Evolutionary conservation across 768 basidiomycete species (phyloP).

Genomic region (Pholiota microspora): DNA sequence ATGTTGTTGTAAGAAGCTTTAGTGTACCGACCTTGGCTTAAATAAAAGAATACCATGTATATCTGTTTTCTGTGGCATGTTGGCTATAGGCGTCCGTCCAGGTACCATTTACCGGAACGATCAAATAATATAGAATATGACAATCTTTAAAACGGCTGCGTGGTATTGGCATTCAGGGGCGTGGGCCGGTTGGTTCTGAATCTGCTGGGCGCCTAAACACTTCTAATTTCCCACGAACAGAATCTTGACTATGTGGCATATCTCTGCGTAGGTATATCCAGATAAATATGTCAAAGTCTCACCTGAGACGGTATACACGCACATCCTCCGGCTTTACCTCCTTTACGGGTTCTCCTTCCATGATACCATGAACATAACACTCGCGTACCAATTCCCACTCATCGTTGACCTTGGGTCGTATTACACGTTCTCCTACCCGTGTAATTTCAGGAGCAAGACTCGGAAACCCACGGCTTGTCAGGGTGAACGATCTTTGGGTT

Average conservation of each 20-base stretch:
- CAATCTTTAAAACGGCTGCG: too few species aligned
- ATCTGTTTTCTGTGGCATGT: too few species aligned
- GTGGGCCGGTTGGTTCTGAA: too few species aligned
- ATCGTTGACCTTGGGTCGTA: background rate
- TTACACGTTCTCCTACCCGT: background rate
- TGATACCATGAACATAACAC: slow-evolving; percentile 12
- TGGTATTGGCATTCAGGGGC: too few species aligned
- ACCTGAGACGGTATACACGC: background rate
- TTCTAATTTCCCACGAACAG: too few species aligned
- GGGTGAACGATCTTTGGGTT: background rate
- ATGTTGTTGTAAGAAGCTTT: background rate
- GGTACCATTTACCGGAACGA: too few species aligned
- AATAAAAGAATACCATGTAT: slow-evolving; percentile 2
- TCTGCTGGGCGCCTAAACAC: too few species aligned
- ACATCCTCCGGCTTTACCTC: background rate
- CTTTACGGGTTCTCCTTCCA: slow-evolving; percentile 6
- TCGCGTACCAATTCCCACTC: slow-evolving; percentile 7
- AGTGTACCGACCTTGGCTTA: background rate
- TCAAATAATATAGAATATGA: too few species aligned
- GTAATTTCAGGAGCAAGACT: background rate
- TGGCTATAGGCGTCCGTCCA: too few species aligned
- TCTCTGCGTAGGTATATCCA: too few species aligned
- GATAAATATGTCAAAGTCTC: too few species aligned
- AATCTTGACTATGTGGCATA: too few species aligned
- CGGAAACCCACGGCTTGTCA: slow-evolving; percentile 1